Evolutionary conservation across 2,329 filamentous ascomycete species (phyloP).

Genomic region (Paecilomyces dactylethromorphus): DNA sequence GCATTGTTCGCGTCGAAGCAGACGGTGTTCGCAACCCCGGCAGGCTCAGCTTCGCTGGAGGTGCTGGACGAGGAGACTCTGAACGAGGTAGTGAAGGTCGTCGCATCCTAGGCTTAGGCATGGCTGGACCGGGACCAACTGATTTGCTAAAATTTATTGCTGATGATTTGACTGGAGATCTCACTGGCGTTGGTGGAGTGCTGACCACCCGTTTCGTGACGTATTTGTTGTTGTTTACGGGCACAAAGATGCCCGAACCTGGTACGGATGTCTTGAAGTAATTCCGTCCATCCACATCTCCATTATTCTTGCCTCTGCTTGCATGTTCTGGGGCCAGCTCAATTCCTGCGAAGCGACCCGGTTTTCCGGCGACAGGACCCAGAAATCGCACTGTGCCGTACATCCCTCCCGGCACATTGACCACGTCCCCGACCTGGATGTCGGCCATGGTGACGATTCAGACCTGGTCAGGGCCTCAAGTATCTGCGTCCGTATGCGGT

Average conservation of each 20-base stretch:
- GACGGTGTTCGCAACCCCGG: conserved; percentile 53
- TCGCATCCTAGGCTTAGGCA: conserved; percentile 57
- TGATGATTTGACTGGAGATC: conserved; percentile 30
- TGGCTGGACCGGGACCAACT: conserved; percentile 59
- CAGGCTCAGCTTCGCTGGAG: conserved; percentile 48
- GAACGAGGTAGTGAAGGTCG: conserved; percentile 78
- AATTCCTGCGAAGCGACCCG: conserved; percentile 84
- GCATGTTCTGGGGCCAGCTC: conserved; percentile 80
- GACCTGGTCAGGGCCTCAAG: neutral
- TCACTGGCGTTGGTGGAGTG: conserved; percentile 63
- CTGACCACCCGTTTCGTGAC: conserved; percentile 57
- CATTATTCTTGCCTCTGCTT: conserved; percentile 83
- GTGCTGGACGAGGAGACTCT: conserved; percentile 68
- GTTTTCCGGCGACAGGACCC: conserved; percentile 79
- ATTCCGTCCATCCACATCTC: conserved; percentile 77
- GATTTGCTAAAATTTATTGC: conserved; percentile 81
- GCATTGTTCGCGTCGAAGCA: conserved; percentile 24
- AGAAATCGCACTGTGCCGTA: conserved; percentile 83
- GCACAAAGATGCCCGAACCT: conserved; percentile 89
- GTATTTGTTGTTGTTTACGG: conserved; percentile 65
- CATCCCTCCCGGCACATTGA: conserved; percentile 93
- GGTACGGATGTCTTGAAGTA: conserved; percentile 78
- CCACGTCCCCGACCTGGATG: conserved; percentile 70
- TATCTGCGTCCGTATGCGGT: neutral
- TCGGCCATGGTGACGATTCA: conserved; percentile 33